Percentiles rank a stretch among this genome's conserved stretches.
Evolutionary conservation across 1,284 basidiomycete genomes (phyloP).

Genomic region (Sporisorium scitamineum): DNA sequence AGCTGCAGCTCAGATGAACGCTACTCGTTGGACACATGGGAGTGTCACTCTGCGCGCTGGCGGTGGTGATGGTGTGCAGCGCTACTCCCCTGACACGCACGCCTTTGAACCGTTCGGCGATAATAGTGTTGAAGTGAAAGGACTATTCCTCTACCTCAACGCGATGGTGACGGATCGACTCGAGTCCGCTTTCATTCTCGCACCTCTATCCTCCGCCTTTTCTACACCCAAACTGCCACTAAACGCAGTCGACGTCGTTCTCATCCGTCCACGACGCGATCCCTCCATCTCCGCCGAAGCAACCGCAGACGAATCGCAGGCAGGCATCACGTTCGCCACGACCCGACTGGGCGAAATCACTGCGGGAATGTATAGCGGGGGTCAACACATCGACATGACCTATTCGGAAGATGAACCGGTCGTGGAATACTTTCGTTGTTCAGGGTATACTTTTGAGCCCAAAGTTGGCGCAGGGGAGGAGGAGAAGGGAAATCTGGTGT

Average conservation of each 20-base stretch:
- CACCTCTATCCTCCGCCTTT: conserved; percentile 73
- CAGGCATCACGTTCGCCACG: conserved; percentile 24
- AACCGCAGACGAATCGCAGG: background rate
- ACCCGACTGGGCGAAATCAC: conserved; percentile 39
- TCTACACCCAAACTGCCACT: conserved; percentile 9
- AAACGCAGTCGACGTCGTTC: conserved; percentile 78
- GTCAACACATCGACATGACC: conserved; percentile 50
- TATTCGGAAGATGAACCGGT: conserved; percentile 71
- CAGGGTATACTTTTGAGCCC: conserved; percentile 77
- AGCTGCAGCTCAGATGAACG: conserved; percentile 82
- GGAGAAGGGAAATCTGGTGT: conserved; percentile 21
- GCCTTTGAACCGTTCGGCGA: conserved; percentile 71
- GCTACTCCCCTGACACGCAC: conserved; percentile 75
- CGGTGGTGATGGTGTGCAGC: conserved; percentile 70
- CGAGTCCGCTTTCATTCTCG: conserved; percentile 82
- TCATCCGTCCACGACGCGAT: conserved; percentile 84
- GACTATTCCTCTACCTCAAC: conserved; percentile 86
- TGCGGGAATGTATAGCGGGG: conserved; percentile 59
- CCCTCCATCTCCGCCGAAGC: conserved; percentile 68
- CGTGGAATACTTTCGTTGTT: conserved; percentile 84
- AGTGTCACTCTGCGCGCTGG: conserved; percentile 73
- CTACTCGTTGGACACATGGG: conserved; percentile 79
- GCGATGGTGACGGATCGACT: conserved; percentile 84
- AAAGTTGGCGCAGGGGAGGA: background rate
- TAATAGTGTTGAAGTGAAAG: conserved; percentile 69